A percentile compares a stretch with the other conserved stretches of the same genome.
Conservation (phyloP, 2,329 filamentous ascomycete species). For the Phialophora expanda region DNA sequence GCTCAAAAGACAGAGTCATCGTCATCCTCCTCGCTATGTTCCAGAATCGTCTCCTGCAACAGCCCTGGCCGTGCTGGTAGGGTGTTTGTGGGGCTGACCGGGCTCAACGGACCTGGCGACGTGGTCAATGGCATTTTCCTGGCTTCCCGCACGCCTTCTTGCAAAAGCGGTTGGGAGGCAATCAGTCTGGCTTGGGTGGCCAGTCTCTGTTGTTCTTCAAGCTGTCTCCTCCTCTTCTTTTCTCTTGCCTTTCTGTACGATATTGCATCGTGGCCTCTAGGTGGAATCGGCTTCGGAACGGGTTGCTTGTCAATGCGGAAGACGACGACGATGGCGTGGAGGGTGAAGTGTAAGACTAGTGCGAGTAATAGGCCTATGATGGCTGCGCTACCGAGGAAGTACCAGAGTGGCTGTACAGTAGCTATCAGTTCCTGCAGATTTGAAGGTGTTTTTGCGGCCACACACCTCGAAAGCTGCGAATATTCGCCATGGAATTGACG, state of each 20-base stretch:
- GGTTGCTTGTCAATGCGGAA: constrained; percentile 41
- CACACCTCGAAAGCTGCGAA: constrained; percentile 63
- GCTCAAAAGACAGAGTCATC: constrained; percentile 32
- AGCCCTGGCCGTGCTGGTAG: constrained; percentile 27
- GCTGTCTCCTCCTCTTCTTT: constrained; percentile 35
- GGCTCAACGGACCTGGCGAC: constrained; percentile 26
- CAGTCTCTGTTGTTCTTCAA: constrained; percentile 33
- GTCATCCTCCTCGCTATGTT: constrained; percentile 39
- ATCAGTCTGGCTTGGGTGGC: constrained; percentile 32
- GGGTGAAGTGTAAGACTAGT: constrained; percentile 62
- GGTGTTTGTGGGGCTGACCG: constrained; percentile 24
- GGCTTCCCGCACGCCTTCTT: constrained; percentile 34
- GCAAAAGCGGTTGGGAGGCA: constrained; percentile 35
- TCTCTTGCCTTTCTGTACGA: constrained; percentile 40
- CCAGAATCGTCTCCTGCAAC: constrained; percentile 38
- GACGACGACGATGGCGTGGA: constrained; percentile 59
- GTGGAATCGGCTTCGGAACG: constrained; percentile 25
- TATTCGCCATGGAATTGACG: constrained; percentile 57
- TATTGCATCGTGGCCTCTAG: constrained; percentile 38
- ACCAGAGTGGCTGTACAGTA: constrained; percentile 49
- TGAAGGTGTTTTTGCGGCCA: not conserved
- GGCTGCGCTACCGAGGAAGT: constrained; percentile 69
- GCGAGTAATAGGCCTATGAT: constrained; percentile 70
- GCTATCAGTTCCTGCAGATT: constrained; percentile 15
- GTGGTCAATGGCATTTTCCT: constrained; percentile 30